A percentile compares a stretch with the other conserved stretches of the same genome.
phyloP scores from a whole-genome alignment of 192 early-diverging fungal species.

The Entomortierella lignicola region DNA sequence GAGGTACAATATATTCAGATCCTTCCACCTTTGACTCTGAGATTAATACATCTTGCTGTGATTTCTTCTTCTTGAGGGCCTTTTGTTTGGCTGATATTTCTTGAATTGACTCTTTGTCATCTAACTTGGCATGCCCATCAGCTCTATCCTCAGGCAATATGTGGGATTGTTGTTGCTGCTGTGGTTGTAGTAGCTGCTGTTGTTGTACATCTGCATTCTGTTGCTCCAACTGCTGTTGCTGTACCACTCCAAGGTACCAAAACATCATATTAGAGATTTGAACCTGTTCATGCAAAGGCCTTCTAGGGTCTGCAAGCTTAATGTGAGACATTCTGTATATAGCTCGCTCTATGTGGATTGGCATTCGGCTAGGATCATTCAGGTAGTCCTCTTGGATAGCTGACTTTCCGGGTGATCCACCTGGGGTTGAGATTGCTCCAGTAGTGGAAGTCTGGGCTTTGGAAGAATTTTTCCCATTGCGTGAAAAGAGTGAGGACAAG shows the following conservation, averaged over 20 bases:
- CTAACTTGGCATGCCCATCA: neutral
- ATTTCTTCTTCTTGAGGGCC: neutral
- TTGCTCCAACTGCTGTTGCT: conserved; percentile 47
- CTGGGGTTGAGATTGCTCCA: neutral
- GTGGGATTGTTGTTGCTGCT: neutral
- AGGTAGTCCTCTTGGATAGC: neutral
- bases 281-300: conserved; percentile 79
- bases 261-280: conserved; percentile 85
- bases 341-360: conserved; percentile 81
- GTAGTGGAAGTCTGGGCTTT: conserved; percentile 26
- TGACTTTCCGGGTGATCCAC: conserved; percentile 2
- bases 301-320: conserved; percentile 79
- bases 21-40: conserved; percentile 12
- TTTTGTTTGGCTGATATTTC: neutral
- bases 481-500: conserved; percentile 48
- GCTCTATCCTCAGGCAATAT: neutral
- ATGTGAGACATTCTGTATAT: conserved; percentile 78
- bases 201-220: conserved; percentile 8
- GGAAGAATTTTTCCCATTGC: conserved; percentile 32
- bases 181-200: conserved; percentile 24
- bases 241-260: conserved; percentile 80
- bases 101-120: neutral
- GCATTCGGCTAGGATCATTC: conserved; percentile 64
- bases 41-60: conserved; percentile 3
- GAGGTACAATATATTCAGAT: conserved; percentile 18